These are phyloP conservation scores for Dendrobium huoshanense DNA, from an alignment of 106 monocot species.

Conservation along the genomic window DNA sequence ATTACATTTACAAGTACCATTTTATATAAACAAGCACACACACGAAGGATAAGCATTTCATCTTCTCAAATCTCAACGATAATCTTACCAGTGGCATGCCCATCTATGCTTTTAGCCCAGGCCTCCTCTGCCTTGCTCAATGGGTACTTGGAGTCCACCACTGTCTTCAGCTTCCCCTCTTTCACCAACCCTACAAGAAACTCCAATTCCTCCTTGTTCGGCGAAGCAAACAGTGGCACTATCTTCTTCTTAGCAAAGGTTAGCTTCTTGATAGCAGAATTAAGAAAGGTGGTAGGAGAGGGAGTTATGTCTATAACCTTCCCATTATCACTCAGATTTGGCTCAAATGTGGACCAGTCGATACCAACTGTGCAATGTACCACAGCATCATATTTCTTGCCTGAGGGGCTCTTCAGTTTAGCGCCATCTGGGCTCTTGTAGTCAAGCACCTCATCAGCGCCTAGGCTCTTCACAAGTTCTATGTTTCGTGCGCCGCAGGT, in stretches of 20 bases:
- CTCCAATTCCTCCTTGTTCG: slow-evolving; percentile 20
- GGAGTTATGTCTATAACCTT: slow-evolving; percentile 32
- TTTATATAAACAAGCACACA: no score
- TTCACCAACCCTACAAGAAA: slow-evolving; percentile 27
- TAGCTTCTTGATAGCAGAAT: slow-evolving; percentile 8
- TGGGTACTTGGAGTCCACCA: slow-evolving; percentile 31
- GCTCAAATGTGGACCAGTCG: slow-evolving; percentile 25
- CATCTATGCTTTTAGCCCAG: slow-evolving; percentile 39
- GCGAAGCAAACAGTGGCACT: slow-evolving; percentile 11
- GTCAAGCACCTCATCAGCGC: slow-evolving; percentile 48
- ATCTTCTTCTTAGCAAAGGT: slow-evolving; percentile 26
- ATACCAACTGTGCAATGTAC: slow-evolving; percentile 20
- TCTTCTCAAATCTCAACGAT: slow-evolving; percentile 31
- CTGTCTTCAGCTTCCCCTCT: slow-evolving; percentile 44
- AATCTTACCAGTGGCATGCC: slow-evolving; percentile 51
- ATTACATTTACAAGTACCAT: no score
- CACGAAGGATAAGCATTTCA: no score
- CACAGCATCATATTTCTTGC: slow-evolving; percentile 31
- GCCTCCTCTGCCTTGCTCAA: slow-evolving; percentile 27
- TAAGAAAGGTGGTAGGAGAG: neutral
- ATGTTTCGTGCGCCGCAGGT: slow-evolving; percentile 45
- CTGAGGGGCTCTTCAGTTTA: slow-evolving; percentile 31
- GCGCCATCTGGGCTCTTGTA: slow-evolving; percentile 37
- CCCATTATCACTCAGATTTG: slow-evolving; percentile 20
- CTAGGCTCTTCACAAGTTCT: slow-evolving; percentile 29